Evolutionary conservation across 352 stramenopile species (phyloP).

Genomic region (Phytopythium mirpurense): DNA sequence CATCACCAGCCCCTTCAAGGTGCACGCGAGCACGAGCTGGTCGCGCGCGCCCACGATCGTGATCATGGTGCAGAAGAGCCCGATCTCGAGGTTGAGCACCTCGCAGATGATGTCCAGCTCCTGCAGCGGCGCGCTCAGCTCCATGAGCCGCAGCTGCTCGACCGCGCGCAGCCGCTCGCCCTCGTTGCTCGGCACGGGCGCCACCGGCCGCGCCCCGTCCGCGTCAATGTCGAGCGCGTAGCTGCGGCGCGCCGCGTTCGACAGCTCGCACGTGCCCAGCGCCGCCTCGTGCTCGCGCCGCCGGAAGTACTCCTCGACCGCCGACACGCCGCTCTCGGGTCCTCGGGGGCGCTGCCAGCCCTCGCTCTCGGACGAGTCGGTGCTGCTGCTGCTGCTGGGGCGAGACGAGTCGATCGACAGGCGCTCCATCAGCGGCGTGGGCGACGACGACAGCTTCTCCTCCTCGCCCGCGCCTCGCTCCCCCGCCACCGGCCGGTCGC

Average conservation of each 20-base stretch:
- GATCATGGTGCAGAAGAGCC: conserved; percentile 47
- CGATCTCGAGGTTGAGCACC: conserved; percentile 40
- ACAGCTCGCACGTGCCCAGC: conserved; percentile 23
- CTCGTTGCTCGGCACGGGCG: conserved; percentile 40
- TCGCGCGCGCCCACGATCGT: conserved; percentile 48
- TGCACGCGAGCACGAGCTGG: conserved; percentile 43
- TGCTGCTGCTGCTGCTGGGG: conserved; percentile 2
- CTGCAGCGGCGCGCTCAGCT: conserved; percentile 26
- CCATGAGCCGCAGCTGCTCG: conserved; percentile 29
- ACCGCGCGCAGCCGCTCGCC: conserved; percentile 30
- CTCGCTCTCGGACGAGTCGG: not conserved
- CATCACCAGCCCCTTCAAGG: conserved; percentile 23
- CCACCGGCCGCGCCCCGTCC: conserved; percentile 8
- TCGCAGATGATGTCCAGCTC: conserved; percentile 61
- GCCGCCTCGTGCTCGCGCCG: conserved; percentile 15
- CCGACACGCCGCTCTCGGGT: no score
- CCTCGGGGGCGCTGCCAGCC: conserved; percentile 4
- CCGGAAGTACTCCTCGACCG: conserved; percentile 27
- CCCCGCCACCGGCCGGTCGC: not conserved
- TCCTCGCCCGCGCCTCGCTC: conserved; percentile 1
- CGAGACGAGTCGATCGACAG: no score
- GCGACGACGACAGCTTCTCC: not conserved
- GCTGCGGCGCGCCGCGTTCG: conserved; percentile 26
- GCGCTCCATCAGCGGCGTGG: not conserved
- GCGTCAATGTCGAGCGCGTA: conserved; percentile 34